Base-by-base conservation (phyloP, 331 rosid species). In the Arachis monticola region DNA sequence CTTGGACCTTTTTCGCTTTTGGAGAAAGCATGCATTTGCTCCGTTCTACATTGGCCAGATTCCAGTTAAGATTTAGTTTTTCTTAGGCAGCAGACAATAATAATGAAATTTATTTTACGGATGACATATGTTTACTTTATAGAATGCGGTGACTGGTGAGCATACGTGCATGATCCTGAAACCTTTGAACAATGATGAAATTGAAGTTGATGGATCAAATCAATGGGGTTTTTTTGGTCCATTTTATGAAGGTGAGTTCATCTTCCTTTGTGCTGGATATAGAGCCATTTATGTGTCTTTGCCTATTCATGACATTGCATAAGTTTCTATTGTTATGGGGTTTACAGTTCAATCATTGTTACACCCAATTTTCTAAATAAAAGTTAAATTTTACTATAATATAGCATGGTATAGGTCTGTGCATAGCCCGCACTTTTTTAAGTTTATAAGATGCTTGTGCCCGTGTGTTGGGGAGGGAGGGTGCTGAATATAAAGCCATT, bases 21-120 rank as follows among this genome's bases (percentile, higher is more conserved):
- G 99, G 99, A 90, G 88, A 85, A 94, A 80, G 84, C 97, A 85
- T 83, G 85, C 84, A 76, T 94, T 94, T 88, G 92, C 87, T 79
- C 99, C 99, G 42, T 94, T 92, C 88, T 94, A 90, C 80, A 88
- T 94, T 47, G 88, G 99, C 80, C 97, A 94, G 77, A 90, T 85
- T 87, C 97, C 91, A 94, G 99, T 94, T 94, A 83, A 90, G 99
- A 80, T 80, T 65, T 55, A 57, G 57, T 57, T 65, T 32, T 66
- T 61, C 79, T 45, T 46, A 74, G 68, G 64, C 72, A 52, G n/a
- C 52, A 65, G 55, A 45, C 46, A 42, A 13, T 11, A 51, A 32
- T 41, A 60, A 58, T 59, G 44, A 58, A 53, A 64, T 64, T 63
- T 11, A 41, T 14, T 79, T 69, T 59, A 46, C 30, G 32, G 74